Percentiles rank a stretch among this genome's conserved stretches.
Evolutionary conservation across 805 yeast genomes (phyloP).

Genomic region (Wickerhamomyces hampshirensis): DNA sequence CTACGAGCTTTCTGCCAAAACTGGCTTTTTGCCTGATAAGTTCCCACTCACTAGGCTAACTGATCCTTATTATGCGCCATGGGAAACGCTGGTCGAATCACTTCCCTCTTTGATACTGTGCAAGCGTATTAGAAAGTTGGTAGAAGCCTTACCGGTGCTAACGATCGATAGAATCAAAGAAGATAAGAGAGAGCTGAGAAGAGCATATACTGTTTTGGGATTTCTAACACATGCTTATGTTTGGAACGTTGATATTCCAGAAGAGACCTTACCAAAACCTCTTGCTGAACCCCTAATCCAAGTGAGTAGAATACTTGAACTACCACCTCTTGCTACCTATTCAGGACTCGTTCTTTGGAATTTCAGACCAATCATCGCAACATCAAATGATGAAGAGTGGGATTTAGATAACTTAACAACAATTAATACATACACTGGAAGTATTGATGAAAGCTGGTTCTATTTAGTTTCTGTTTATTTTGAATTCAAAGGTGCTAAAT

Average conservation of each 20-base stretch:
- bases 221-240: constrained; percentile 85
- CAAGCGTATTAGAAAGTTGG: constrained; percentile 50
- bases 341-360: constrained; percentile 90
- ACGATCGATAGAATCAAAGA: constrained; percentile 35
- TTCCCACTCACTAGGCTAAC: constrained; percentile 61
- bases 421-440: constrained; percentile 81
- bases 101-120: constrained; percentile 74
- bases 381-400: constrained; percentile 25
- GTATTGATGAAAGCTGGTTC: constrained; percentile 91
- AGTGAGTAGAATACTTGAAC: constrained; percentile 53
- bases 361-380: constrained; percentile 57
- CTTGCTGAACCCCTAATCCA: constrained; percentile 67
- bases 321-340: constrained; percentile 87
- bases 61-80: constrained; percentile 57
- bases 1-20: constrained; percentile 62
- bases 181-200: constrained; percentile 50
- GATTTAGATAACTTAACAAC: constrained; percentile 71
- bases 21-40: constrained; percentile 77
- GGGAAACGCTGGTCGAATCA: constrained; percentile 68
- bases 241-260: constrained; percentile 71
- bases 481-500: constrained; percentile 75
- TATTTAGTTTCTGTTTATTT: constrained; percentile 83
- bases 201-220: constrained; percentile 78
- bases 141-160: constrained; percentile 63
- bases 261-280: constrained; percentile 58